Conservation (phyloP, 2,329 filamentous ascomycete species). For the Coniella vitis region DNA sequence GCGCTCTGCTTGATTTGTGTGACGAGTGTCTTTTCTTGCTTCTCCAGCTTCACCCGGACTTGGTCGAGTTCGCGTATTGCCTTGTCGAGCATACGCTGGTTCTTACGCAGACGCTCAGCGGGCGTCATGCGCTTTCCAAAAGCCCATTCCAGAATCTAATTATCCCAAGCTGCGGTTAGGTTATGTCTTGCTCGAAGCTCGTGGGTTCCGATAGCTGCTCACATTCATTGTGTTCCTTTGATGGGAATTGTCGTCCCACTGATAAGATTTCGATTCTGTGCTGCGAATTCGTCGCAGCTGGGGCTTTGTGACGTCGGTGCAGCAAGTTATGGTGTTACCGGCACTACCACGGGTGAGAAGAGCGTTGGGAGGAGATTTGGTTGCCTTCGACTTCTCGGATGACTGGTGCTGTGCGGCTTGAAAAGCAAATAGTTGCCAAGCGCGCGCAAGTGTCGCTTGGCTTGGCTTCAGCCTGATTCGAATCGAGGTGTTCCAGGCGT, state of each 20-base stretch:
- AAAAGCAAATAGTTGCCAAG: background rate
- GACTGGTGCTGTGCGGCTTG: background rate
- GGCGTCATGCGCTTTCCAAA: slow-evolving; percentile 99
- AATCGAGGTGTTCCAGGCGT: background rate
- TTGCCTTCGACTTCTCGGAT: background rate
- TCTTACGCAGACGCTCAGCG: slow-evolving; percentile 82
- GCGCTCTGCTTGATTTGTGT: slow-evolving; percentile 97
- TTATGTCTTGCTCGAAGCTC: background rate
- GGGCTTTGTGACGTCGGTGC: background rate
- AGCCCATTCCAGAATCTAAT: slow-evolving; percentile 95
- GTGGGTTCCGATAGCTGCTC: slow-evolving; percentile 12
- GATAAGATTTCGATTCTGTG: slow-evolving; percentile 1
- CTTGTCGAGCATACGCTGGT: slow-evolving; percentile 94
- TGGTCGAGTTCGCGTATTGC: slow-evolving; percentile 94
- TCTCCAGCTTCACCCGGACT: slow-evolving; percentile 90
- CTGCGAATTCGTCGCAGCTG: background rate
- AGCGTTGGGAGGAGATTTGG: background rate
- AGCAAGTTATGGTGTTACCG: background rate
- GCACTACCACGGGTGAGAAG: background rate
- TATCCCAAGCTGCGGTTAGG: slow-evolving; percentile 19
- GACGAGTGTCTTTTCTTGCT: slow-evolving; percentile 96
- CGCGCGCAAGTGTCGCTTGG: background rate
- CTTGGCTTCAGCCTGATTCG: background rate
- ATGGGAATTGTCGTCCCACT: background rate
- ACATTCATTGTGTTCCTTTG: slow-evolving; percentile 48